Evolutionary conservation across 306 rosid species (phyloP), one percentile per base, ranked within the genome.

Genomic region (Crataegus laevigata): DNA sequence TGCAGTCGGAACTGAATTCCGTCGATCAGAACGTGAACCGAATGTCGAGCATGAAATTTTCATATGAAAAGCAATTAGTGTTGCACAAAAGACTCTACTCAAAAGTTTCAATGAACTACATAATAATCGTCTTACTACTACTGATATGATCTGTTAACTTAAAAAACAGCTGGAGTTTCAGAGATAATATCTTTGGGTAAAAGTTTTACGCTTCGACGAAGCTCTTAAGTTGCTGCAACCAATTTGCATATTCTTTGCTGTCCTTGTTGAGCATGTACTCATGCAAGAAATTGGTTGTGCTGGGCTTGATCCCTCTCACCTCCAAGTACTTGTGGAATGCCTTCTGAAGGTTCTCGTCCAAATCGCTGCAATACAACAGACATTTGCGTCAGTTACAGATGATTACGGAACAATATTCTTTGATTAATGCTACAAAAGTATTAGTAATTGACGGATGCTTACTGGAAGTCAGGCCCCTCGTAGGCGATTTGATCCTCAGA

Each of bases 221-320:
- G 40, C 64, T 80, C 86, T 88, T 85, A 78, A 94, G 84, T 81
- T 90, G 92, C 36, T 85, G 79, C 88, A 92, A 64, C 99, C 99
- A 94, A 26, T 74, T 69, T 83, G 87, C 82, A 83, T 88, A 88
- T 78, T 94, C 99, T 77, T 71, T 92, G 69, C 96, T 85, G 74
- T 94, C 96, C 76, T 92, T 94, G 90, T 90, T 87, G 86, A 90
- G 89, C 99, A 94, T 94, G 88, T 89, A 94, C 92, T 90, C 96
- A 19, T 94, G 99, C 87, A 94, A 81, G 85, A 90, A 91, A 72
- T 88, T 85, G 52, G 90, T 85, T 63, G 96, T 87, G 88, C 92
- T 87, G 8, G 98, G 96, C 71, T 85, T 92, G 81, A 94, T 90
- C 72, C 98, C 99, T 78, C 99, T 92, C 18, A 94, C 89, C 88